A percentile compares a stretch with the other conserved stretches of the same genome.
Conservation (phyloP, 2,329 filamentous ascomycete genomes). For the Fusarium pilosicola region DNA sequence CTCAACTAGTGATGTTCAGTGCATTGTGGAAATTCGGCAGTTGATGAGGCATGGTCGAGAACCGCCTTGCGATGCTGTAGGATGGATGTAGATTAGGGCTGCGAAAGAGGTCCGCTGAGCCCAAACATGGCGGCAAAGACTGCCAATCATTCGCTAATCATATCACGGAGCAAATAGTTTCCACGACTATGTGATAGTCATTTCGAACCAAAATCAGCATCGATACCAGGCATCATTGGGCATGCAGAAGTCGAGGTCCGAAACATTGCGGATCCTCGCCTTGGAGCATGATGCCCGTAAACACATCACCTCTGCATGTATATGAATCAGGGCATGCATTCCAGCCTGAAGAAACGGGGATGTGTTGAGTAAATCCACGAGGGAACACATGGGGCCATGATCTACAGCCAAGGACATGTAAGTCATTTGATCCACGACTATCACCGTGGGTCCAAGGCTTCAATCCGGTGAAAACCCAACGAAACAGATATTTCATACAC, state of each 20-base stretch:
- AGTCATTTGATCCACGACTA: conserved; percentile 8
- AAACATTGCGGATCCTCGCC: neutral
- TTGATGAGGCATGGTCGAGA: conserved; percentile 18
- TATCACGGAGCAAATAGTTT: neutral
- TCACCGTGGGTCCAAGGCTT: conserved; percentile 8
- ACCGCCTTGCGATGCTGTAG: neutral
- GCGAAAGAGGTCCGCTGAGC: conserved; percentile 8
- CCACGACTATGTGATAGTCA: neutral
- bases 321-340: conserved; percentile 1
- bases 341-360: conserved; percentile 3
- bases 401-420: conserved; percentile 16
- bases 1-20: neutral
- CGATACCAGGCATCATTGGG: neutral
- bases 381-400: conserved; percentile 13
- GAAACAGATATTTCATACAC: neutral
- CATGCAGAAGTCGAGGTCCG: neutral
- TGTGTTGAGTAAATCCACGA: conserved; percentile 3
- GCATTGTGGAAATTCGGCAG: conserved; percentile 10
- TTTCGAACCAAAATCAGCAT: neutral
- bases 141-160: conserved; percentile 2
- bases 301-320: conserved; percentile 2
- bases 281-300: neutral
- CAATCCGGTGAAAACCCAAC: neutral
- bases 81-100: neutral
- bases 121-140: conserved; percentile 9